phyloP scores from a whole-genome alignment of 495 filamentous ascomycete genomes.

The Evernia prunastri region DNA sequence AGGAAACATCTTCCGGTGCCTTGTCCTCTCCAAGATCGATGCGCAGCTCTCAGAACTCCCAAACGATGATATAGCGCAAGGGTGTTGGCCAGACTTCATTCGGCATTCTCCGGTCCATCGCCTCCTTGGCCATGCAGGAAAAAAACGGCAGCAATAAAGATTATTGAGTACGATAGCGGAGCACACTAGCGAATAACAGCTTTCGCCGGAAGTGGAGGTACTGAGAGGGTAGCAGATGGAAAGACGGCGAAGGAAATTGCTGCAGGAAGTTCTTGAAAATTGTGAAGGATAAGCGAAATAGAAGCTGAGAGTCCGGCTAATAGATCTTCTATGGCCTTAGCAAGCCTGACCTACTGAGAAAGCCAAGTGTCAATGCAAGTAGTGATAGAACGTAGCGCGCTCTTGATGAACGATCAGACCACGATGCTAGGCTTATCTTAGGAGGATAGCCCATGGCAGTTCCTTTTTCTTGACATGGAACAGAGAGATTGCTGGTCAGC shows the following conservation, averaged over 20 bases:
- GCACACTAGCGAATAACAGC: constrained; percentile 35
- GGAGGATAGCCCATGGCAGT: neutral
- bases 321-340: neutral
- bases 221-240: constrained; percentile 29
- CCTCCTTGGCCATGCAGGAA: constrained; percentile 9
- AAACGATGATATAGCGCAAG: constrained; percentile 36
- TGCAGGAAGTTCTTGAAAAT: constrained; percentile 33
- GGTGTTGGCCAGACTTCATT: constrained; percentile 27
- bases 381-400: neutral
- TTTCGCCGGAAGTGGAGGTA: constrained; percentile 27
- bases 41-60: constrained; percentile 29
- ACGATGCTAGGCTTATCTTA: neutral
- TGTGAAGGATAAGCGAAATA: constrained; percentile 30
- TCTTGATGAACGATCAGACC: neutral
- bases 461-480: too few relatives aligned
- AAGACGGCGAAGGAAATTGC: constrained; percentile 31
- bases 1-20: neutral
- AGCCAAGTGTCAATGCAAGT: neutral
- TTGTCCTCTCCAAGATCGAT: constrained; percentile 8
- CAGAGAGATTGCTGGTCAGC: neutral
- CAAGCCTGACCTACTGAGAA: neutral
- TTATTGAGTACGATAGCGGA: constrained; percentile 30
- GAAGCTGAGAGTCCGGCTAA: neutral
- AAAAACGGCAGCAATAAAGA: constrained; percentile 32
- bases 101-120: constrained; percentile 16